Evolutionary conservation across 768 basidiomycete genomes (phyloP).

Genomic region (Leccinum boreale): DNA sequence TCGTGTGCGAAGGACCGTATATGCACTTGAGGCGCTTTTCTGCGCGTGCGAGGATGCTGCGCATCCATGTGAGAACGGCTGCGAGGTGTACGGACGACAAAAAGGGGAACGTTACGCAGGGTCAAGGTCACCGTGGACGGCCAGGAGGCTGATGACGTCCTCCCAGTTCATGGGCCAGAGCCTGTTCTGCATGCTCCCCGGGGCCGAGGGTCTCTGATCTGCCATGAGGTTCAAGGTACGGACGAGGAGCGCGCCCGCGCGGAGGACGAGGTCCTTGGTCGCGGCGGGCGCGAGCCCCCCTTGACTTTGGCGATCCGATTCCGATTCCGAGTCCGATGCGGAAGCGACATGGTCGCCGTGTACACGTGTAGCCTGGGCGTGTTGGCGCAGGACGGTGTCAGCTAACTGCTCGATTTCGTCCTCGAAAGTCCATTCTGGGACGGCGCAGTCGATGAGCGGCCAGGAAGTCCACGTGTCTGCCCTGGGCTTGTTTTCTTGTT

Average conservation of each 20-base stretch:
- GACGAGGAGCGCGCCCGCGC: slow-evolving; percentile 45
- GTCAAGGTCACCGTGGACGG: slow-evolving; percentile 37
- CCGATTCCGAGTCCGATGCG: slow-evolving; percentile 18
- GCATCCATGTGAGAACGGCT: background rate
- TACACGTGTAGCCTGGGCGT: background rate
- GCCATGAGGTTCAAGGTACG: slow-evolving; percentile 53
- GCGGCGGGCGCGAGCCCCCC: slow-evolving; percentile 25
- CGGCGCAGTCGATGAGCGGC: slow-evolving; percentile 68
- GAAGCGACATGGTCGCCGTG: slow-evolving; percentile 19
- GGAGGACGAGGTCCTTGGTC: slow-evolving; percentile 38
- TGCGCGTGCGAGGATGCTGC: slow-evolving; percentile 24
- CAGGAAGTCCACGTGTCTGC: slow-evolving; percentile 62
- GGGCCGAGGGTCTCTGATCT: slow-evolving; percentile 50
- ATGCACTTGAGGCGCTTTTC: slow-evolving; percentile 28
- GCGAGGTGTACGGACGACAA: background rate
- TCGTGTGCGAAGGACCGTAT: slow-evolving; percentile 23
- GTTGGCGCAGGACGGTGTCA: slow-evolving; percentile 32
- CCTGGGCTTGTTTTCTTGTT: slow-evolving; percentile 29
- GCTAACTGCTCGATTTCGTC: slow-evolving; percentile 62
- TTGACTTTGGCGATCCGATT: slow-evolving; percentile 28
- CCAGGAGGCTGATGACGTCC: slow-evolving; percentile 53
- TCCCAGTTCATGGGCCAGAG: slow-evolving; percentile 62
- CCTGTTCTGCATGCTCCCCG: slow-evolving; percentile 63
- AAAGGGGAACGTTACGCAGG: slow-evolving; percentile 20
- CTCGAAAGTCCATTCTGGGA: slow-evolving; percentile 67